A percentile compares a stretch with the other conserved stretches of the same genome.
These are phyloP conservation scores for Letharia columbiana DNA, from an alignment of 495 filamentous ascomycete genomes.

Conservation along the genomic window DNA sequence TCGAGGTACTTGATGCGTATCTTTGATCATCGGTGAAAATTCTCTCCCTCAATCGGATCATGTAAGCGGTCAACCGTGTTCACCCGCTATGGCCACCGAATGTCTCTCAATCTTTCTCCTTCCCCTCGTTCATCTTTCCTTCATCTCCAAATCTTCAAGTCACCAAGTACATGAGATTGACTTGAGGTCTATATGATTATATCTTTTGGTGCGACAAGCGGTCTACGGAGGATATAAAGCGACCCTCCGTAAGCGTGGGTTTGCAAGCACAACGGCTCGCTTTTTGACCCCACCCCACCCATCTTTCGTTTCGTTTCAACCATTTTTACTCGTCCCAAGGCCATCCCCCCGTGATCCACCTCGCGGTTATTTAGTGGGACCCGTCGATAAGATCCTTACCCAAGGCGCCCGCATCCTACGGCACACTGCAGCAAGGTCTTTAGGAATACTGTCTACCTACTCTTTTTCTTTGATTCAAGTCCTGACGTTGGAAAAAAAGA, in stretches of 20 bases:
- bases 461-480: not conserved
- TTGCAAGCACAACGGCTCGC: not conserved
- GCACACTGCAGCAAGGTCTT: conserved; percentile 9
- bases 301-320: conserved; percentile 12
- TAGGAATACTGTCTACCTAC: not conserved
- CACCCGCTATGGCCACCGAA: conserved; percentile 3
- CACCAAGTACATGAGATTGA: too few species aligned
- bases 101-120: conserved; percentile 5
- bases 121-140: not conserved
- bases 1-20: not conserved
- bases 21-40: not conserved
- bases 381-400: conserved; percentile 14
- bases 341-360: conserved; percentile 10
- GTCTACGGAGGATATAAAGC: not conserved
- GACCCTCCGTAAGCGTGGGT: not conserved
- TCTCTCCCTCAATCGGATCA: not conserved
- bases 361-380: conserved; percentile 19
- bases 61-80: conserved; percentile 10
- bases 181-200: not conserved
- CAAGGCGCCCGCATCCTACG: conserved; percentile 16
- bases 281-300: not conserved
- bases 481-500: too few species aligned
- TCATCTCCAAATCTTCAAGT: not conserved
- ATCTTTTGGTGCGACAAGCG: not conserved
- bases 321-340: conserved; percentile 13